A percentile compares a stretch with the other conserved stretches of the same genome.
phyloP scores from a whole-genome alignment of 108 stramenopile species.

The Cyclotella cryptica region DNA sequence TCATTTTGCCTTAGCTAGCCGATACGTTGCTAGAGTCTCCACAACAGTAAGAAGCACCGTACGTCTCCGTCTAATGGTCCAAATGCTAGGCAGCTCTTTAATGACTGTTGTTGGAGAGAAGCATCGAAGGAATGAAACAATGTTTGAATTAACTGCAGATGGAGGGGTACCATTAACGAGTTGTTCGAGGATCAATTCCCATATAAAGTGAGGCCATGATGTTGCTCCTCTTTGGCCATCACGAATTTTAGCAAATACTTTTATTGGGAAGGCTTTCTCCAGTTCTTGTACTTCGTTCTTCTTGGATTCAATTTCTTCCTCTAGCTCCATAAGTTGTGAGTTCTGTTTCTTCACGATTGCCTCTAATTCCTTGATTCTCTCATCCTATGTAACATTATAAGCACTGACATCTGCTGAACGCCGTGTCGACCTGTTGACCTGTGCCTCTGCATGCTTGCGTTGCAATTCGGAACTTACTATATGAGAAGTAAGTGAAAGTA shows the following conservation, averaged over 20 bases:
- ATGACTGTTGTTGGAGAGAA: conserved; percentile 19
- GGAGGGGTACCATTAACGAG: conserved; percentile 17
- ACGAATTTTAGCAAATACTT: neutral
- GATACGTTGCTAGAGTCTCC: conserved; percentile 3
- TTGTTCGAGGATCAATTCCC: conserved; percentile 11
- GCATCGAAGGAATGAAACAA: neutral
- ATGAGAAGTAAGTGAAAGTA: too few relatives aligned
- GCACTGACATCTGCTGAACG: too few relatives aligned
- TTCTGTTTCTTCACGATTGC: too few relatives aligned
- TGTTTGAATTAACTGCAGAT: neutral
- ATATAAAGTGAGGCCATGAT: conserved; percentile 4
- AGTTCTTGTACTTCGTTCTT: neutral
- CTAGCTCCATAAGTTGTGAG: too few relatives aligned
- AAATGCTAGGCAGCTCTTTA: conserved; percentile 17
- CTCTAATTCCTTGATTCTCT: too few relatives aligned
- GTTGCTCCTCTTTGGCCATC: neutral
- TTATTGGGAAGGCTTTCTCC: neutral
- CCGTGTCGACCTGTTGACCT: too few relatives aligned
- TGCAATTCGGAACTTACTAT: too few relatives aligned
- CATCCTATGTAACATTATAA: too few relatives aligned
- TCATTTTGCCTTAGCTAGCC: conserved; percentile 4
- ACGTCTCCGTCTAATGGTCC: conserved; percentile 11
- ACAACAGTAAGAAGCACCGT: conserved; percentile 16
- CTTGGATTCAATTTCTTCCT: neutral
- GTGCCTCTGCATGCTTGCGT: too few relatives aligned